phyloP scores from a whole-genome alignment of 306 rosid species.

The Rosa multiflora region DNA sequence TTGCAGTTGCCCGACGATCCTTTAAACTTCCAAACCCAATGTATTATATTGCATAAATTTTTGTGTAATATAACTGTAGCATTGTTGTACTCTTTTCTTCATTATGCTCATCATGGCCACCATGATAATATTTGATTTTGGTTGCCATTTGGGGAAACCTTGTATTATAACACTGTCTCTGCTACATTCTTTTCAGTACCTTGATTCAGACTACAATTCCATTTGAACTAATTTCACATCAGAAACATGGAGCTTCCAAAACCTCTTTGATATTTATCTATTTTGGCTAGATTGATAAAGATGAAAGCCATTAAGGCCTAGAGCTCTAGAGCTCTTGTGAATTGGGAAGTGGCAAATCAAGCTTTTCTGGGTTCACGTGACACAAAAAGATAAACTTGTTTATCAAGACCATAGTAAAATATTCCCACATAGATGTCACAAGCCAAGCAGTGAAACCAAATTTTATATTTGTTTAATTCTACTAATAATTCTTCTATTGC shows the following conservation, averaged over 20 bases:
- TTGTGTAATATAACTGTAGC: background rate
- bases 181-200: background rate
- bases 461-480: background rate
- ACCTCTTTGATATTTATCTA: background rate
- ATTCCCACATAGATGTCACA: conserved; percentile 12
- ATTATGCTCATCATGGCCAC: background rate
- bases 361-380: conserved; percentile 30
- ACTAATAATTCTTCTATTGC: background rate
- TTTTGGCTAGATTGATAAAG: background rate
- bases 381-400: conserved; percentile 13
- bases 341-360: background rate
- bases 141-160: conserved; percentile 4
- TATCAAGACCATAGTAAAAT: background rate
- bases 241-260: background rate
- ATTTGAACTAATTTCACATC: background rate
- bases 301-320: conserved; percentile 3
- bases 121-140: conserved; percentile 3
- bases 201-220: background rate
- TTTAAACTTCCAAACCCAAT: conserved; percentile 92
- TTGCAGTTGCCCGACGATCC: conserved; percentile 56
- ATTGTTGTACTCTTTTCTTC: background rate
- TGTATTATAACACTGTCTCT: background rate
- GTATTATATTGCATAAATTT: conserved; percentile 57
- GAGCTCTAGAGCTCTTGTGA: background rate
- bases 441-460: conserved; percentile 2